Base-by-base conservation (phyloP, 2,329 filamentous ascomycete genomes). In the Chrysoporthe cubensis region DNA sequence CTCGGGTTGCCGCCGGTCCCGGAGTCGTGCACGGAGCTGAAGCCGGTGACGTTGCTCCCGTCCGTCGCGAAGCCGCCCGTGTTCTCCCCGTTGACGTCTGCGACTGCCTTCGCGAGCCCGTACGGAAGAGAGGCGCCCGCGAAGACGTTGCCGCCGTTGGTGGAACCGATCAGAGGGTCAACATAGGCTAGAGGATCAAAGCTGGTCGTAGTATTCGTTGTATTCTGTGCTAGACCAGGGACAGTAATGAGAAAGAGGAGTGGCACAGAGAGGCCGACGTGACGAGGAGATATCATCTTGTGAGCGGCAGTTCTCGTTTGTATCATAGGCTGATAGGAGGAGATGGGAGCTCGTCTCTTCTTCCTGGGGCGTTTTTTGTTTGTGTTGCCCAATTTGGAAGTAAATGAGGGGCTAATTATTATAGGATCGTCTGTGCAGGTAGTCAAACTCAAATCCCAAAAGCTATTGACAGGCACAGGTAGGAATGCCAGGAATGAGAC, bases 121-220 rank as follows among this genome's bases (percentile, higher is more conserved):
- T 85, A 87, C 2, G 85, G 85, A 52, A 84, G 72, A 2, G 83
- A 85, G 16, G 85, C 85, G 14, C 85, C 86, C 2, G 85, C 80
- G 68, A 88, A 88, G 37, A 87, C 85, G 75, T 88, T 85, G 52
- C 85, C 85, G 76, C 84, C 85, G 75, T 84, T 83, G 4, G 78
- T 80, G 18, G 84, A 85, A 40, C 85, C 85, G 68, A 88, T 87
- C 6, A 88, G 78, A 9, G 84, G 85, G 73, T 88, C 73, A 26
- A 75, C 69, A 56, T 76, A 71, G 7, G 70, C 66, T 0, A 78
- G 46, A 11, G 73, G 76, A n/a, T 71, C 69, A 21, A 60, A 70
- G 56, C n/a, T 4, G 48, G 3, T 52, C 54, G 57, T 57, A 26
- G 18, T 64, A 32, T 64, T 65, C 32, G 62, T 59, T 13, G 7